A percentile compares a stretch with the other conserved stretches of the same genome.
Conservation (phyloP, 208 protist species). For the Crithidia bombi region DNA sequence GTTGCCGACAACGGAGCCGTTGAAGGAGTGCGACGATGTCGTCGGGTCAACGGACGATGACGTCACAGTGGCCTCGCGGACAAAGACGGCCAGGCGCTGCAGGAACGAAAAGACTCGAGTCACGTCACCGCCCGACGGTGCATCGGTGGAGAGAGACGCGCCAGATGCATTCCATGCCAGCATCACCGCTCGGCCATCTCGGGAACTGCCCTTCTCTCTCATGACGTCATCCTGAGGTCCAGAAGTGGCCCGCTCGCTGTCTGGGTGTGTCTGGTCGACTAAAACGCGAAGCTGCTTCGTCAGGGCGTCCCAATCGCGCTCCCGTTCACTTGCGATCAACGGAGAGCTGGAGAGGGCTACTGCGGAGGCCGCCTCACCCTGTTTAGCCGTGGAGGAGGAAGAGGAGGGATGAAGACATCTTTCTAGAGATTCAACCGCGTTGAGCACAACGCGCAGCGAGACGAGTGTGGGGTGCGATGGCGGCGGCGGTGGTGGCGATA, state of each 20-base stretch:
- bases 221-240: no score
- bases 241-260: not conserved
- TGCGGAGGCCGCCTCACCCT: not conserved
- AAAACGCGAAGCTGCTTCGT: constrained; percentile 18
- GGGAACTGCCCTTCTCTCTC: not conserved
- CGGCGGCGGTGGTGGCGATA: not conserved
- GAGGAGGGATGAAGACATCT: not conserved
- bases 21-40: not conserved
- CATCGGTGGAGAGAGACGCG: not conserved
- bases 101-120: constrained; percentile 17
- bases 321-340: not conserved
- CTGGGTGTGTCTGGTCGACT: constrained; percentile 14
- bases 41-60: not conserved
- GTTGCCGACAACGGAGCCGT: not conserved
- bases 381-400: not conserved
- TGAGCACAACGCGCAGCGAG: constrained; percentile 12
- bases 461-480: constrained; percentile 18
- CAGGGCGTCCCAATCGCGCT: constrained; percentile 17
- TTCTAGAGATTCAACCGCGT: constrained; percentile 22
- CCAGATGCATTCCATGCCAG: not conserved
- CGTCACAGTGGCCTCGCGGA: not conserved
- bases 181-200: constrained; percentile 10
- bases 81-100: not conserved
- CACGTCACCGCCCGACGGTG: not conserved
- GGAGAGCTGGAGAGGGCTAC: not conserved